Evolutionary conservation across 768 basidiomycete species (phyloP).

Genomic region (Lentinula edodes): DNA sequence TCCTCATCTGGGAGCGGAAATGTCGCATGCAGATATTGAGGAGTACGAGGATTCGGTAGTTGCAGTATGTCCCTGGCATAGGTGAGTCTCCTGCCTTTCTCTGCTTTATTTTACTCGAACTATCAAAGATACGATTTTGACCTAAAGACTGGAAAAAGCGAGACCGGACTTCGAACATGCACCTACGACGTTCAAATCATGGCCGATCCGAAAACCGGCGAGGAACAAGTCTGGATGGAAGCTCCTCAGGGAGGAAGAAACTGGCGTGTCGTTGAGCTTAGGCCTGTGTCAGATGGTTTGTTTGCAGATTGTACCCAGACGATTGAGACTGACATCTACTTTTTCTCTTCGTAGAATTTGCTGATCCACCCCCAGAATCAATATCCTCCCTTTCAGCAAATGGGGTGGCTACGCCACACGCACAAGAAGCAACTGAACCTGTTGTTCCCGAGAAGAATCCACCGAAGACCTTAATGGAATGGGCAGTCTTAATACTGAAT

Average conservation of each 20-base stretch:
- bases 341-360: conserved; percentile 41
- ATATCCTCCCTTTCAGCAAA: not conserved
- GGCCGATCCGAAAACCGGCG: conserved; percentile 27
- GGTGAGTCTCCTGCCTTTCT: conserved; percentile 29
- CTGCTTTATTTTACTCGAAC: not conserved
- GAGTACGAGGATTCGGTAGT: conserved; percentile 54
- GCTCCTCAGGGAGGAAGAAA: conserved; percentile 44
- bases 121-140: conserved; percentile 63
- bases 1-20: conserved; percentile 76
- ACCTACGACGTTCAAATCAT: conserved; percentile 56
- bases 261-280: conserved; percentile 62
- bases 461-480: conserved; percentile 69
- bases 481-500: conserved; percentile 74
- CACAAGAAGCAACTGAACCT: conserved; percentile 29
- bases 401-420: not conserved
- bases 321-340: not conserved
- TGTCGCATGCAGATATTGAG: conserved; percentile 79
- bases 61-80: conserved; percentile 74
- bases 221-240: conserved; percentile 52
- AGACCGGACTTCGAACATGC: conserved; percentile 64
- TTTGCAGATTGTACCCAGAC: not conserved
- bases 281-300: conserved; percentile 69
- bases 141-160: conserved; percentile 62
- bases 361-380: conserved; percentile 50
- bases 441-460: conserved; percentile 42